phyloP scores from a whole-genome alignment of 1,139 yeast genomes.

The Candida glucosophila region DNA sequence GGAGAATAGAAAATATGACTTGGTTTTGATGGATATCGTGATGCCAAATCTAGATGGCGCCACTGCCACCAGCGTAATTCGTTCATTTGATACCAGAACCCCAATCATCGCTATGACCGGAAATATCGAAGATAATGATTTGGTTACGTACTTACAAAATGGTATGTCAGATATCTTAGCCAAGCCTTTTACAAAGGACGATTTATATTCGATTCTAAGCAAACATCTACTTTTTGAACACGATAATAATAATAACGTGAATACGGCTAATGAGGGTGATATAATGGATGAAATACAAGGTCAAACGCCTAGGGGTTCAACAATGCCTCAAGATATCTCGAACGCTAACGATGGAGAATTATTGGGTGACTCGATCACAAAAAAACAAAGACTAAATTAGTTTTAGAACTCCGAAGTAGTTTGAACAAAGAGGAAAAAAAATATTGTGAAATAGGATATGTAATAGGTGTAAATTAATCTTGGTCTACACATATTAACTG shows the following conservation, averaged over 20 bases:
- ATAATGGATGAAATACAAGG: constrained; percentile 6
- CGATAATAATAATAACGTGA: constrained; percentile 3
- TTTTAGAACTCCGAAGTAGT: neutral
- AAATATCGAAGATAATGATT: constrained; percentile 71
- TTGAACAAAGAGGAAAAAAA: neutral
- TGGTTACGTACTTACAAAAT: constrained; percentile 72
- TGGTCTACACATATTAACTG: too few species aligned
- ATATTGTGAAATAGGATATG: too few species aligned
- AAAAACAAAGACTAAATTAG: constrained; percentile 10
- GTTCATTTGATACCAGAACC: constrained; percentile 73
- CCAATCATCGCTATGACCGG: constrained; percentile 96
- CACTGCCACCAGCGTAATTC: constrained; percentile 78
- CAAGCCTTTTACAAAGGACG: constrained; percentile 85
- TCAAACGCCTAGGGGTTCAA: constrained; percentile 6
- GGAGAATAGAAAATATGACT: constrained; percentile 67
- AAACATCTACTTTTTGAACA: constrained; percentile 43
- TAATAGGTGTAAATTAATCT: too few species aligned
- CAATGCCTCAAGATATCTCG: constrained; percentile 6
- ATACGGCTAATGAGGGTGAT: constrained; percentile 3
- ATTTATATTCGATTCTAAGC: constrained; percentile 63
- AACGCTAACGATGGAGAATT: constrained; percentile 1
- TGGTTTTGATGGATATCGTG: constrained; percentile 87
- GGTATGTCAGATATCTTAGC: constrained; percentile 92
- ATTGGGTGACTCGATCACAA: constrained; percentile 7
- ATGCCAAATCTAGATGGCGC: constrained; percentile 96